Evolutionary conservation across 495 filamentous ascomycete species (phyloP).

Genomic region (Immersiella caudata): DNA sequence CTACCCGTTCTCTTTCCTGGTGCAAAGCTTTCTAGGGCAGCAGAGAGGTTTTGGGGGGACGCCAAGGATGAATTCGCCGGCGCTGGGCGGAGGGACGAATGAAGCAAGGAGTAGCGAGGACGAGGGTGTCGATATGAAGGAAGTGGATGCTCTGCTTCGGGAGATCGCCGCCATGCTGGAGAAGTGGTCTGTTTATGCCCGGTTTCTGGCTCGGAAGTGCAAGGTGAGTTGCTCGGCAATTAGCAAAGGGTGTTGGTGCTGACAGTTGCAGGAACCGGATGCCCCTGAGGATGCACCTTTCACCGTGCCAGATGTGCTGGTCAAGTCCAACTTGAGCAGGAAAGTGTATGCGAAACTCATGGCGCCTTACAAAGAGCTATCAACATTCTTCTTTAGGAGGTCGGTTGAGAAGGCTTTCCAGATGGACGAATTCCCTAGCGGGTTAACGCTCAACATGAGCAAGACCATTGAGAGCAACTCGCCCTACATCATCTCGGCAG

Average conservation of each 20-base stretch:
- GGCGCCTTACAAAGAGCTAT: conserved; percentile 81
- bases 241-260: background rate
- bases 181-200: conserved; percentile 88
- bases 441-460: conserved; percentile 71
- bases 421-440: conserved; percentile 88
- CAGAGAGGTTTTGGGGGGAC: conserved; percentile 59
- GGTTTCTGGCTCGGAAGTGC: conserved; percentile 85
- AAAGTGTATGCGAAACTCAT: conserved; percentile 76
- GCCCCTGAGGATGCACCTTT: conserved; percentile 51
- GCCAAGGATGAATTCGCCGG: conserved; percentile 64
- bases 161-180: conserved; percentile 91
- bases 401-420: conserved; percentile 98
- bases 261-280: conserved; percentile 43
- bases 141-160: conserved; percentile 81
- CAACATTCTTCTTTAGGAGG: conserved; percentile 92
- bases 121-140: conserved; percentile 93
- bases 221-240: conserved; percentile 53
- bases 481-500: conserved; percentile 91
- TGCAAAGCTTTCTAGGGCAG: conserved; percentile 85
- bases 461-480: conserved; percentile 70
- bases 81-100: conserved; percentile 56
- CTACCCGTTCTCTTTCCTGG: conserved; percentile 94
- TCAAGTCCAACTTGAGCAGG: conserved; percentile 69
- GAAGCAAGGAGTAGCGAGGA: conserved; percentile 67
- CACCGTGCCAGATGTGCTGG: conserved; percentile 67